Evolutionary conservation across 257 asterid species (phyloP).

Genomic region (Solanum chilense): DNA sequence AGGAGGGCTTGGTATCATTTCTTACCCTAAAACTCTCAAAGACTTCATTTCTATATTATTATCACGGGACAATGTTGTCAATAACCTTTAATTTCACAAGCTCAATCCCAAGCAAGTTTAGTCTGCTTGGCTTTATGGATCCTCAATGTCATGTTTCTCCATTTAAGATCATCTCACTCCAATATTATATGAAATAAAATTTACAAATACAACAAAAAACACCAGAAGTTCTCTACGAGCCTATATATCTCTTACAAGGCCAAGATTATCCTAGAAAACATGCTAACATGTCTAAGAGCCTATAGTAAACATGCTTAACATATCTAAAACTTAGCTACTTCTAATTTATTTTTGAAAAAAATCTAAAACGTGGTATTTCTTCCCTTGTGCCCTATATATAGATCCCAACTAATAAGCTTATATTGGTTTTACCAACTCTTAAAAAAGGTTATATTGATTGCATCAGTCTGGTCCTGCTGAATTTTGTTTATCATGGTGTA

Average conservation of each 20-base stretch:
- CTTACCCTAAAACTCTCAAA: conserved; percentile 29
- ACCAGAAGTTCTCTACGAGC: neutral
- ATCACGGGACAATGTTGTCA: neutral
- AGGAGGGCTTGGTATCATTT: conserved; percentile 96
- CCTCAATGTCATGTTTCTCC: neutral
- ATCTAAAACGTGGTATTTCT: neutral
- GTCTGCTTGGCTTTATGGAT: neutral
- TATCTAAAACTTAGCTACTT: neutral
- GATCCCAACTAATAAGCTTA: neutral
- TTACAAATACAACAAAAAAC: neutral
- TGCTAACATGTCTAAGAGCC: neutral
- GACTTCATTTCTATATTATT: neutral
- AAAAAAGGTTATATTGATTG: neutral
- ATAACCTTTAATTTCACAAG: neutral
- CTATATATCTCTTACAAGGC: neutral
- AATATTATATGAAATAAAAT: too few species aligned
- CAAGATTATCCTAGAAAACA: neutral
- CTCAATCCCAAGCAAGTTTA: neutral
- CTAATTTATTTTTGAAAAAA: too few species aligned
- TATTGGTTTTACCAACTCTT: neutral
- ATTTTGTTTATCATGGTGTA: neutral
- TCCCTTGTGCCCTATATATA: neutral
- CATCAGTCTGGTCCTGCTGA: neutral
- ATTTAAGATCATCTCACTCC: neutral
- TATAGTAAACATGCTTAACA: neutral